Conservation (phyloP, 768 basidiomycete genomes). For the Sarcodon aspratus region DNA sequence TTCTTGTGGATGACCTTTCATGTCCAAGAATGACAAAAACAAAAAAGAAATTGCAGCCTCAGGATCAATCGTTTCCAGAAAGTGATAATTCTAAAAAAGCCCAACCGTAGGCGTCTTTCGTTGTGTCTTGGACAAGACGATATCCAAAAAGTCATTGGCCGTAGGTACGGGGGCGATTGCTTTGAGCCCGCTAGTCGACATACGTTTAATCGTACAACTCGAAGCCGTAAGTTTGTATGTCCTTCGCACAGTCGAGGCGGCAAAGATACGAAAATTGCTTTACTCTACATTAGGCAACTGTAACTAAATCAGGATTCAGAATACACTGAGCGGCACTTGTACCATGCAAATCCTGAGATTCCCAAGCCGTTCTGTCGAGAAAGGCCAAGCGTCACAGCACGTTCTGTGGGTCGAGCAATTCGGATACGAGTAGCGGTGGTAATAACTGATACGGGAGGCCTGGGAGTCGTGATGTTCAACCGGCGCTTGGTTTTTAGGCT, state of each 20-base stretch:
- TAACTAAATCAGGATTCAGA: not conserved
- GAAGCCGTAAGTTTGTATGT: slow-evolving; percentile 5
- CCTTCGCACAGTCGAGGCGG: not conserved
- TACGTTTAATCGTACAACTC: not conserved
- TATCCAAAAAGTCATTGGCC: slow-evolving; percentile 89
- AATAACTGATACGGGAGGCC: no score
- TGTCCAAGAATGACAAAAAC: no score
- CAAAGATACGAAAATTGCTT: no score
- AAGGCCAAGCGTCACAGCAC: not conserved
- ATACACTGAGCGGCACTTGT: not conserved
- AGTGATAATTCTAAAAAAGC: not conserved
- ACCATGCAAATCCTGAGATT: not conserved
- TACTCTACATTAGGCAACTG: no score
- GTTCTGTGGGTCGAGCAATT: no score
- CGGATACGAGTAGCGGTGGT: no score
- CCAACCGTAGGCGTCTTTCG: slow-evolving; percentile 91
- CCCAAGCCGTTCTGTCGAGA: not conserved
- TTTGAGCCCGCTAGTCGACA: slow-evolving; percentile 88
- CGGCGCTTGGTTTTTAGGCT: no score
- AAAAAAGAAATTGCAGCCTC: not conserved
- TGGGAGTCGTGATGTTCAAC: no score
- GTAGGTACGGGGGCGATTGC: slow-evolving; percentile 98
- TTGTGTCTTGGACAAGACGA: slow-evolving; percentile 89
- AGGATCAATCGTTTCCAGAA: not conserved
- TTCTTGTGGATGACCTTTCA: slow-evolving; percentile 94